Conservation (phyloP, 495 filamentous ascomycete genomes). For the Penicillium longicatenatum region DNA sequence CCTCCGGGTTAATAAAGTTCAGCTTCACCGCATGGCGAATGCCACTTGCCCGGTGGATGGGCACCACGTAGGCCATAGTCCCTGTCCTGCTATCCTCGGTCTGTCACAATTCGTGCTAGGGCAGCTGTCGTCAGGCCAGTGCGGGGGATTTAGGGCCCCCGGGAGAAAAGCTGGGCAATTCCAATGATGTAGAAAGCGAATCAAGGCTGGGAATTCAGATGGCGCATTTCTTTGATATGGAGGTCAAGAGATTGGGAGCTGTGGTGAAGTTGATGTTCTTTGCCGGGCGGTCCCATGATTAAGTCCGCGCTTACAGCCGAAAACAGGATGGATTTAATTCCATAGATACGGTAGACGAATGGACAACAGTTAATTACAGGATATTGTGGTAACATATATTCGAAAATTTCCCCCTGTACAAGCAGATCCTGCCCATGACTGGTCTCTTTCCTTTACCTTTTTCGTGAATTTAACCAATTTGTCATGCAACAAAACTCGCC, state of each 20-base stretch:
- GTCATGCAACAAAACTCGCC: too few species aligned
- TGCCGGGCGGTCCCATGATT: slow-evolving; percentile 25
- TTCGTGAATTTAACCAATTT: too few species aligned
- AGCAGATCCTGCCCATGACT: too few species aligned
- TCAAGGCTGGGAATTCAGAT: slow-evolving; percentile 4
- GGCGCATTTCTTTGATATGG: slow-evolving; percentile 16
- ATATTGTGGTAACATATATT: neutral
- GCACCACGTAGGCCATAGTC: slow-evolving; percentile 89
- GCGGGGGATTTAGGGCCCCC: slow-evolving; percentile 6
- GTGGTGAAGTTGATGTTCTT: slow-evolving; percentile 10
- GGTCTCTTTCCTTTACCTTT: too few species aligned
- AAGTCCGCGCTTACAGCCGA: slow-evolving; percentile 31
- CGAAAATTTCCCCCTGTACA: too few species aligned
- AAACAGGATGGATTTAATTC: slow-evolving; percentile 15
- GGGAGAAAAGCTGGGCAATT: neutral
- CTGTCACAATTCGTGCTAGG: slow-evolving; percentile 15
- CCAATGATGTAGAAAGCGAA: neutral
- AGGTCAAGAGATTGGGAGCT: slow-evolving; percentile 7
- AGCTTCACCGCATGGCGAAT: slow-evolving; percentile 84
- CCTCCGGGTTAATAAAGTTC: slow-evolving; percentile 68
- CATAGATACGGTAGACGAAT: neutral
- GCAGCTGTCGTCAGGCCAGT: slow-evolving; percentile 9
- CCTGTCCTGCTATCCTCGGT: slow-evolving; percentile 4
- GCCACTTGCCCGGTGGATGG: slow-evolving; percentile 89
- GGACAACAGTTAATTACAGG: neutral